Conservation (phyloP, 2,329 filamentous ascomycete species). For the Nannizziopsis arthrosporioides region DNA sequence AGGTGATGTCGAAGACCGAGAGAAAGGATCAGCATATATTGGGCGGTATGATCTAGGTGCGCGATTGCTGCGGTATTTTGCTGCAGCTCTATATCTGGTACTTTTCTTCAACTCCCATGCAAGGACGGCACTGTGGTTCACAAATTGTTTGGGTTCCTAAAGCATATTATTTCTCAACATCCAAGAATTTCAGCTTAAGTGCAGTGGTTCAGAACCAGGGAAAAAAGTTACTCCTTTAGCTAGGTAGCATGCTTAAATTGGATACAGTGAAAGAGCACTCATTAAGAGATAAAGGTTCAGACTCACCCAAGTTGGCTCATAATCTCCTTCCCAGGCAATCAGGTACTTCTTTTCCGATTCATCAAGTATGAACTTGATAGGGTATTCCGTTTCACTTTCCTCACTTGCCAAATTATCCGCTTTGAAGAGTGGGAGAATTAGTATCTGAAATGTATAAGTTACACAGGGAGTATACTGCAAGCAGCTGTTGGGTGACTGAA, state of each 20-base stretch:
- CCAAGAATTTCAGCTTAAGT: background rate
- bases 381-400: slow-evolving; percentile 24
- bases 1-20: slow-evolving; percentile 5
- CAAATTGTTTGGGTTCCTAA: slow-evolving; percentile 29
- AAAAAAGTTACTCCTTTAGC: no score
- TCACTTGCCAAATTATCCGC: slow-evolving; percentile 8
- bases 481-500: background rate
- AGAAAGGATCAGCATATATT: slow-evolving; percentile 1
- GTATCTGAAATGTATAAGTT: background rate
- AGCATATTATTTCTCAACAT: background rate
- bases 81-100: slow-evolving; percentile 9
- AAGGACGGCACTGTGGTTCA: slow-evolving; percentile 22
- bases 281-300: background rate
- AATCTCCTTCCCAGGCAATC: slow-evolving; percentile 30
- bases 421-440: background rate
- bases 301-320: slow-evolving; percentile 31
- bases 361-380: slow-evolving; percentile 28
- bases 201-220: no score
- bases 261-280: no score
- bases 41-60: slow-evolving; percentile 2
- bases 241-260: no score
- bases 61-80: slow-evolving; percentile 11
- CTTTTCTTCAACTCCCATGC: slow-evolving; percentile 23
- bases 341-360: slow-evolving; percentile 27
- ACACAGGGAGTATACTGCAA: no score